A percentile compares a stretch with the other conserved stretches of the same genome.
Evolutionary conservation across 139 green algal genomes (phyloP).

Genomic region (Micractinium conductrix): DNA sequence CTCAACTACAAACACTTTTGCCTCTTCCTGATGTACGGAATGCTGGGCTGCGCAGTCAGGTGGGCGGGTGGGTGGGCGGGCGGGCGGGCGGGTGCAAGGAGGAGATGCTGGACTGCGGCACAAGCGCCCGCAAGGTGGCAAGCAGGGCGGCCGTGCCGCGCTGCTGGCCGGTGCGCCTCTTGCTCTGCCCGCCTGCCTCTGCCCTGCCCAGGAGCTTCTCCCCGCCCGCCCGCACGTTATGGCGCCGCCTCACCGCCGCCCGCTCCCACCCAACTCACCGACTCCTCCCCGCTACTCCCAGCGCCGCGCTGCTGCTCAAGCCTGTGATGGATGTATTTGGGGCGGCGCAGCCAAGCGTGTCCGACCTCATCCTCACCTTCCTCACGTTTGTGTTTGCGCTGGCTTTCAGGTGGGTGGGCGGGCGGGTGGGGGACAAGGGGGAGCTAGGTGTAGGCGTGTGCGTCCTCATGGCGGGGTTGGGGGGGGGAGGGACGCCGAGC

Average conservation of each 20-base stretch:
- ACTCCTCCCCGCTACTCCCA: neutral
- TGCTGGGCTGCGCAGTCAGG: constrained; percentile 53
- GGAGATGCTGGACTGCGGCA: too few relatives aligned
- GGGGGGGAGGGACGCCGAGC: too few relatives aligned
- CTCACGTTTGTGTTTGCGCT: constrained; percentile 30
- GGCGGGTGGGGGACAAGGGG: neutral
- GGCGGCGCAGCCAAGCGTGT: neutral
- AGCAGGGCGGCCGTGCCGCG: too few relatives aligned
- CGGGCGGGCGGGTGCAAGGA: neutral
- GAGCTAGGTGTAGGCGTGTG: too few relatives aligned
- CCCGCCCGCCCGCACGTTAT: too few relatives aligned
- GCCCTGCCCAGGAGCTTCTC: too few relatives aligned
- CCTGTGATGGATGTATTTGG: constrained; percentile 69
- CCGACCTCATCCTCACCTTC: constrained; percentile 29
- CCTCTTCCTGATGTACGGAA: constrained; percentile 88
- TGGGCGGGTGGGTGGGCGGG: neutral
- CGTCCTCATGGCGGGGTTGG: too few relatives aligned
- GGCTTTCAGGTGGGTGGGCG: neutral
- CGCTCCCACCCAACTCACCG: neutral
- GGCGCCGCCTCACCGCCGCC: too few relatives aligned
- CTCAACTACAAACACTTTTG: constrained; percentile 98
- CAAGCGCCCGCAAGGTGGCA: too few relatives aligned
- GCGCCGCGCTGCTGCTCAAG: constrained; percentile 41
- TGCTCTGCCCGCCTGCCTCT: too few relatives aligned
- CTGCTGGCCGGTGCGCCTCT: too few relatives aligned